Percentiles rank a stretch among this genome's conserved stretches.
Evolutionary conservation across 2,329 filamentous ascomycete genomes (phyloP).

Genomic region (Trichophyton equinum): DNA sequence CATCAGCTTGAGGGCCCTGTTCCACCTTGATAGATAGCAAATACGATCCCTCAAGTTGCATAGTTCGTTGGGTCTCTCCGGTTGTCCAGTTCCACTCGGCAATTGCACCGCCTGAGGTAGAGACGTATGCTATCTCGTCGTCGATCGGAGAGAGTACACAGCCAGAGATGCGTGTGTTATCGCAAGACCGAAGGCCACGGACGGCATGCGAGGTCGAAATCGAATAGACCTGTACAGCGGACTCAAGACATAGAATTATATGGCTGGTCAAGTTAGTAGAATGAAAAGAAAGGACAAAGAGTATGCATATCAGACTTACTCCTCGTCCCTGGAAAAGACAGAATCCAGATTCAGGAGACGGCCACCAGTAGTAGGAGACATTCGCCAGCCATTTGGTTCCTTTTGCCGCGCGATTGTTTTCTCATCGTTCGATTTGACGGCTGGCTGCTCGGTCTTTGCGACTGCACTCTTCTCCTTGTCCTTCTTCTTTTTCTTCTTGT

Average conservation of each 20-base stretch:
- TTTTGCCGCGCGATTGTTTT: not conserved
- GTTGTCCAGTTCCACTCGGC: constrained; percentile 48
- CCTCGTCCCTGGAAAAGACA: constrained; percentile 45
- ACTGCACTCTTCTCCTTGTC: not conserved
- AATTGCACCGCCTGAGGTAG: constrained; percentile 39
- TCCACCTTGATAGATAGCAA: constrained; percentile 20
- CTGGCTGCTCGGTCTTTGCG: not conserved
- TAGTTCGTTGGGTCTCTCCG: constrained; percentile 33
- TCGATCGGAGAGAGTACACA: constrained; percentile 42
- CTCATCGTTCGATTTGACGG: not conserved
- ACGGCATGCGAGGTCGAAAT: constrained; percentile 68
- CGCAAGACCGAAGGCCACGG: constrained; percentile 51
- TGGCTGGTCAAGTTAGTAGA: constrained; percentile 37
- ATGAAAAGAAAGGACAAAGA: not conserved
- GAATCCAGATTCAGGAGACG: constrained; percentile 45
- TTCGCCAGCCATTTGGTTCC: constrained; percentile 5
- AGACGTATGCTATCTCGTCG: constrained; percentile 42
- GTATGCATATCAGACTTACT: constrained; percentile 24
- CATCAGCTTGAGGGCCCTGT: constrained; percentile 5
- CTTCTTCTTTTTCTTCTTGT: not conserved
- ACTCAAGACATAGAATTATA: constrained; percentile 62
- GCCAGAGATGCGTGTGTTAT: constrained; percentile 36
- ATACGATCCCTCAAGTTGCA: constrained; percentile 30
- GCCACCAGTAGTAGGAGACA: constrained; percentile 31
- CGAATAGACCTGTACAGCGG: constrained; percentile 68